Evolutionary conservation across 73 alveolate genomes (phyloP), one percentile per base, ranked within the genome.

Genomic region (Blepharisma japonicum): DNA sequence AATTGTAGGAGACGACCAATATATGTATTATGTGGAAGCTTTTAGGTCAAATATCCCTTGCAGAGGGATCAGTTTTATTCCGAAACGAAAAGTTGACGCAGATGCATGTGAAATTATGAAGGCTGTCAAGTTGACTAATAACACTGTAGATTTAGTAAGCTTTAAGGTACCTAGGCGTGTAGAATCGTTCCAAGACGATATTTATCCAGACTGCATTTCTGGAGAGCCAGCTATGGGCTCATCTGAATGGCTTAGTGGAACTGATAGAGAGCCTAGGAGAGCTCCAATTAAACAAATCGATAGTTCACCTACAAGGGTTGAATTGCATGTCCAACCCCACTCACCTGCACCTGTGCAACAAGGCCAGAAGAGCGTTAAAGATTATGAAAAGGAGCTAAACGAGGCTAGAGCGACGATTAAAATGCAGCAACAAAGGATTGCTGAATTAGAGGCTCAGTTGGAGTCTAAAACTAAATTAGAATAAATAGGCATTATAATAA

Each of bases 231-330:
- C 98, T 0, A 78, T 81, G 85, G 86, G 90, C 77, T 81, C 86
- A 74, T 89, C 76, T 47, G 91, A 92, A 83, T 92, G 94, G 94
- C 68, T 85, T 72, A 56, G 77, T 39, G 98, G 96, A 25, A 88
- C 71, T 66, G 90, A 93, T 25, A 48, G n/a, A 21, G 83, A 74
- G 14, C 83, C 83, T 14, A 55, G 11, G 14, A 25, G 80, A 14
- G 80, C 27, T 11, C 66, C 80, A 11, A 70, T 70, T 11, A 25
- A n/a, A 45, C 14, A 70, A 18, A 45, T 70, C 2, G 25, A 45
- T 2, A 45, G 47, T n/a, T 11, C 80, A 18, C 46, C 14, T n/a
- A 6, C 20, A n/a, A 45, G 27, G 11, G 68, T 45, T n/a, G 46
- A 39, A 45, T n/a, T 45, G 25, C 76, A 39, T 7, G 27, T 70